phyloP scores from a whole-genome alignment of 148 eudicot species.

The Rhododendron williamsianum region DNA sequence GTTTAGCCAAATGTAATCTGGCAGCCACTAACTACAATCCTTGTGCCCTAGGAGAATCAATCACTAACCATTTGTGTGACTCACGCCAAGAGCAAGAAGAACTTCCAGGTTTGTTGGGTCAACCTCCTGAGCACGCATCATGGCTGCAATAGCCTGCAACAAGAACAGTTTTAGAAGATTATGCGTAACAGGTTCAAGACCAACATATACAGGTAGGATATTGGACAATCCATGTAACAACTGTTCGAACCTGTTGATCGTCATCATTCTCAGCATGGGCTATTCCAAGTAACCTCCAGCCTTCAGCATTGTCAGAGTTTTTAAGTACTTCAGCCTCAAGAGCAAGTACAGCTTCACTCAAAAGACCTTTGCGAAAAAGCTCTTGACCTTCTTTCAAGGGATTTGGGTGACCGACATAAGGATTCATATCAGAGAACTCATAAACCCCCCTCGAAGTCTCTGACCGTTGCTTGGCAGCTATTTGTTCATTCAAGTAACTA shows the following conservation, averaged over 20 bases:
- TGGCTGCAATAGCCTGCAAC: conserved; percentile 88
- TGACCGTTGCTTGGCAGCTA: conserved; percentile 44
- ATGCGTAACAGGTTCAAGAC: neutral
- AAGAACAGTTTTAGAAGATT: conserved; percentile 7
- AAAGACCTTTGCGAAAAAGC: conserved; percentile 82
- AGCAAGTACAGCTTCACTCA: conserved; percentile 99
- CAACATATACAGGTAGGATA: conserved; percentile 1
- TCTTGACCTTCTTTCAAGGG: conserved; percentile 96
- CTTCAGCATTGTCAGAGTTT: conserved; percentile 91
- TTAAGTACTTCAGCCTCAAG: conserved; percentile 95
- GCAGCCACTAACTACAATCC: neutral
- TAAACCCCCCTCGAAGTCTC: conserved; percentile 70
- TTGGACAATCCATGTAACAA: conserved; percentile 11
- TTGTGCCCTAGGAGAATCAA: neutral
- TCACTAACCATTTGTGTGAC: conserved; percentile 87
- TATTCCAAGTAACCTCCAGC: conserved; percentile 95
- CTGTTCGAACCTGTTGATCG: conserved; percentile 77
- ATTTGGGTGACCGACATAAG: conserved; percentile 92
- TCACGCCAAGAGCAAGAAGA: conserved; percentile 97
- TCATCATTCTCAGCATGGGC: conserved; percentile 99
- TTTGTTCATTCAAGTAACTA: conserved; percentile 82
- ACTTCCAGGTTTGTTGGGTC: conserved; percentile 91
- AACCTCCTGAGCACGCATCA: conserved; percentile 96
- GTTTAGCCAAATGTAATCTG: neutral
- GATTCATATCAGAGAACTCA: conserved; percentile 90